Base-by-base conservation (phyloP, 345 rosid species). In the Dovyalis caffra region DNA sequence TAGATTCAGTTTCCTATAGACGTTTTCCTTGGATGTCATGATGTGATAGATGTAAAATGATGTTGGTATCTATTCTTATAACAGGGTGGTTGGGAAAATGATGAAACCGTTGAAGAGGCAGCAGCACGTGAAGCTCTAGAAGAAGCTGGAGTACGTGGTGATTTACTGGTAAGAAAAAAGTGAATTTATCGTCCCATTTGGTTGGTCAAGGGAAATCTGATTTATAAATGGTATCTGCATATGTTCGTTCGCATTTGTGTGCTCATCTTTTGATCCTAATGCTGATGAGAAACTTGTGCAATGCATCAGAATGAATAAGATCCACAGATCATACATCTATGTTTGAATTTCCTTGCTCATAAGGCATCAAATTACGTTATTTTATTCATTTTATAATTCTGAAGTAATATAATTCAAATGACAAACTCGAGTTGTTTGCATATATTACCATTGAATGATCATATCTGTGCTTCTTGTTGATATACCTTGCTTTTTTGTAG, bases 51-150 rank as follows among this genome's bases (percentile, higher is more conserved):
- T 11, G 45, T 40, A 40, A 40, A n/a, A 71, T 70, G 66, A 31
- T 34, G 74, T 29, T 68, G 43, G 64, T 38, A 10, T 66, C 31
- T 62, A n/a, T 40, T 65, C 31, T 67, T 25, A 60, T 76, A 74
- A 23, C 70, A 86, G 91, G 91, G 88, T 66, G 89, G 91, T 61
- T 86, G 91, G 91, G 91, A 88, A 58, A 78, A 85, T 65, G 88
- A 88, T 70, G 91, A 88, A 81, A 86, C 91, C 37, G 89, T 84
- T 33, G 82, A 85, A 79, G 85, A 86, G 81, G 91, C 91, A 56
- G 91, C 89, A 31, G 68, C 73, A 15, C 82, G 89, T 45, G 91
- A 88, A 83, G 89, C 88, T 25, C 35, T 86, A 25, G 91, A 86
- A 75, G 91, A 88, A 75, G 85, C 89, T 68, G 86, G 88, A 29